phyloP scores from a whole-genome alignment of 306 rosid genomes.

The Cyclanthera cordifolia region DNA sequence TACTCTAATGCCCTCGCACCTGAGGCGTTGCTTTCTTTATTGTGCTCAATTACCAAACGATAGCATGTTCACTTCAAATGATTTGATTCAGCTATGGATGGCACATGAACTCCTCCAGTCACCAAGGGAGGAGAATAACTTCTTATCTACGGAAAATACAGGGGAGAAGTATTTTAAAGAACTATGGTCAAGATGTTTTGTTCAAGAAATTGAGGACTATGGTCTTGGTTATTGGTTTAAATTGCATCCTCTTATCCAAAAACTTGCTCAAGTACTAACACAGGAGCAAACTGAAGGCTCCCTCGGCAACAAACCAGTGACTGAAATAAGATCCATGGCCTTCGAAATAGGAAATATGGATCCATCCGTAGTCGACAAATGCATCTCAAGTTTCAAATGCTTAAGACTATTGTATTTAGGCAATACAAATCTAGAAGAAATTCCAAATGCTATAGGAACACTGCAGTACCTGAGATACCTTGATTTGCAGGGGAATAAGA shows the following conservation, averaged over 20 bases:
- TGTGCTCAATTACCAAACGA: background rate
- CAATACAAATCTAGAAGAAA: background rate
- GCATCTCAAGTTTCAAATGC: background rate
- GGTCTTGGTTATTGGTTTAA: background rate
- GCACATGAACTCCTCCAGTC: background rate
- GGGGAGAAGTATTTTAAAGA: background rate
- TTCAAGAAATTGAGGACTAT: background rate
- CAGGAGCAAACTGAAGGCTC: background rate
- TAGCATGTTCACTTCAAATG: background rate
- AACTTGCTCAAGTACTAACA: background rate
- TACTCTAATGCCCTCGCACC: conserved; percentile 1
- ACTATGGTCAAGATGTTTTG: background rate
- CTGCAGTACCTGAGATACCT: background rate
- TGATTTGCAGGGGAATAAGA: background rate
- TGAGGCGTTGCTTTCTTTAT: background rate
- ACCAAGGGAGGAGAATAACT: background rate
- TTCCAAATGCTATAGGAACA: conserved; percentile 7
- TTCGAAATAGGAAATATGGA: background rate
- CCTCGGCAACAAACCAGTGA: background rate
- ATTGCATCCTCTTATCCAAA: background rate
- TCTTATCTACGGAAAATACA: background rate
- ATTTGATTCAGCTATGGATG: conserved; percentile 5
- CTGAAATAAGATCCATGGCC: background rate
- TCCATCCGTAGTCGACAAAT: background rate
- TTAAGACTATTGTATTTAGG: background rate